phyloP scores from a whole-genome alignment of 495 filamentous ascomycete species.

The Chaetomidium leptoderma region DNA sequence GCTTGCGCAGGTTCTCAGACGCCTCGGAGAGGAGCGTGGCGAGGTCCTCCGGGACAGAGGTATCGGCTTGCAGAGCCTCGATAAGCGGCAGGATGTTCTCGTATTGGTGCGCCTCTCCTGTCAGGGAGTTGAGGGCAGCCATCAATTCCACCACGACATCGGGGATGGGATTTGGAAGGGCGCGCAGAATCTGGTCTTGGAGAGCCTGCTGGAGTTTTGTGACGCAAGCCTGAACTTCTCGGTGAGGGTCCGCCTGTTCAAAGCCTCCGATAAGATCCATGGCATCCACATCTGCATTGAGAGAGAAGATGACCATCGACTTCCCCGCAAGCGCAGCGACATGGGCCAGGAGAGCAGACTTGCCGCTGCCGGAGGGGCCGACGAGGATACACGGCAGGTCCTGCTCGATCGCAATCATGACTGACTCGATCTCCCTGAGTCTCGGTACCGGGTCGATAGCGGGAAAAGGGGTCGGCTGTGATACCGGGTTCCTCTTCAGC shows the following conservation, averaged over 20 bases:
- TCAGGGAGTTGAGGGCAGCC: slow-evolving; percentile 32
- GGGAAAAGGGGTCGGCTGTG: slow-evolving; percentile 53
- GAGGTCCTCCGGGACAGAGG: slow-evolving; percentile 28
- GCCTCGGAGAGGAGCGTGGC: slow-evolving; percentile 29
- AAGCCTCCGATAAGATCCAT: slow-evolving; percentile 97
- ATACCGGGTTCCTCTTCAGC: slow-evolving; percentile 54
- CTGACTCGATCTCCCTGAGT: slow-evolving; percentile 70
- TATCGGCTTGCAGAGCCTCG: slow-evolving; percentile 26
- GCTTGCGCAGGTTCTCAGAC: slow-evolving; percentile 38
- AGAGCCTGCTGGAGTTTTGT: slow-evolving; percentile 53
- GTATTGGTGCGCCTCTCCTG: slow-evolving; percentile 28
- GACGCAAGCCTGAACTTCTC: slow-evolving; percentile 56
- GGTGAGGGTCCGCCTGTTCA: slow-evolving; percentile 81
- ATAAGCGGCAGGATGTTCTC: slow-evolving; percentile 33
- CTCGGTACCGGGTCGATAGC: slow-evolving; percentile 53
- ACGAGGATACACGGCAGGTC: slow-evolving; percentile 85
- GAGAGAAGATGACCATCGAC: slow-evolving; percentile 66
- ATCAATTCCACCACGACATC: slow-evolving; percentile 43
- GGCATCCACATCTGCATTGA: slow-evolving; percentile 91
- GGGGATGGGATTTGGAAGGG: slow-evolving; percentile 43
- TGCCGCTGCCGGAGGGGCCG: slow-evolving; percentile 80
- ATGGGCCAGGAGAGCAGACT: slow-evolving; percentile 70
- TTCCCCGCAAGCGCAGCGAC: slow-evolving; percentile 74
- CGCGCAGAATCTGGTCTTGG: slow-evolving; percentile 48
- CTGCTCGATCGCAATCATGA: slow-evolving; percentile 81